Conservation (phyloP, 176 grass and related monocot genomes). For the Carex scoparia region DNA sequence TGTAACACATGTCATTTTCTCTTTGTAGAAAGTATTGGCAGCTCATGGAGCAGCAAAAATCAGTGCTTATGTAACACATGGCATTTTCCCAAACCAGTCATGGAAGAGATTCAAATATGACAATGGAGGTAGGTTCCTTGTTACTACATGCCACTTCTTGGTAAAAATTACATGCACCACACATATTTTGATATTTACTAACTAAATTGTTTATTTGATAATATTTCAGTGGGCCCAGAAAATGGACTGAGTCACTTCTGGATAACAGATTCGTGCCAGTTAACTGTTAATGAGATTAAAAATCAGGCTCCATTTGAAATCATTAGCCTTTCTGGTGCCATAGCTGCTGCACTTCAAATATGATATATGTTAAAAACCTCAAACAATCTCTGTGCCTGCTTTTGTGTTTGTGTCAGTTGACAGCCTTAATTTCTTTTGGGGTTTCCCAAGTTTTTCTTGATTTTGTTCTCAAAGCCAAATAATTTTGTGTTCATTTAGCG, state of each 20-base stretch:
- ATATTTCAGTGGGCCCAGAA: conserved; percentile 50
- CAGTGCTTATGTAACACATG: conserved; percentile 92
- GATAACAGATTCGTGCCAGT: conserved; percentile 92
- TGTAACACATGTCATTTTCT: neutral
- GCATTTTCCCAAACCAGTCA: conserved; percentile 80
- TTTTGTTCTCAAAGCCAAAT: neutral
- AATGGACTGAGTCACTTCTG: conserved; percentile 76
- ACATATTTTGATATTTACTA: conserved; percentile 15
- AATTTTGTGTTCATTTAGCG: neutral
- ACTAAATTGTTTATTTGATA: neutral
- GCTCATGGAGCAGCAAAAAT: conserved; percentile 90
- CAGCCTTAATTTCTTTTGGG: neutral
- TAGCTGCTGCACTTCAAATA: conserved; percentile 76
- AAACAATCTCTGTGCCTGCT: neutral
- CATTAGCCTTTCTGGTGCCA: conserved; percentile 71
- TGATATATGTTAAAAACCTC: conserved; percentile 16
- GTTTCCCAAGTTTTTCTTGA: neutral
- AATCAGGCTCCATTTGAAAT: conserved; percentile 73
- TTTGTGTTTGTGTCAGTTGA: no score
- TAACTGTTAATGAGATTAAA: conserved; percentile 59
- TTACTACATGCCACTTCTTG: neutral
- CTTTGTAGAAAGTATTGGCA: conserved; percentile 79
- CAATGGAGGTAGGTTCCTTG: conserved; percentile 52
- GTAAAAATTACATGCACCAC: conserved; percentile 11
- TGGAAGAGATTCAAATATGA: conserved; percentile 77